Evolutionary conservation across 2,329 filamentous ascomycete species (phyloP).

Genomic region (Periconia sp.): DNA sequence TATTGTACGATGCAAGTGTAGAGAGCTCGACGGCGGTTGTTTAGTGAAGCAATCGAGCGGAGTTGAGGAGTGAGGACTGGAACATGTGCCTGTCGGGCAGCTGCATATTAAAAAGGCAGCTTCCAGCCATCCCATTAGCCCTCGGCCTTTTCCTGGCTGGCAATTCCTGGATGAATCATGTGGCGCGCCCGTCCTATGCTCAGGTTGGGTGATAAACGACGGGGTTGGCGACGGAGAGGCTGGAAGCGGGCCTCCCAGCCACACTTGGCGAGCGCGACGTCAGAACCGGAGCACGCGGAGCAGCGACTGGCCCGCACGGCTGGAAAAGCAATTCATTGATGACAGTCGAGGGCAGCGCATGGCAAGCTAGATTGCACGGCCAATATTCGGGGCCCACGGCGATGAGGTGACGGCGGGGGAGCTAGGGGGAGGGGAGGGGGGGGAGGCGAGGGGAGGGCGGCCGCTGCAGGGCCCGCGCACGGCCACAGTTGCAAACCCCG

Average conservation of each 20-base stretch:
- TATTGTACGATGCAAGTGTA: neutral
- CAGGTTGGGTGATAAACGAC: constrained; percentile 38
- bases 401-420: neutral
- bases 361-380: constrained; percentile 13
- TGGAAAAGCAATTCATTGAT: too few relatives aligned
- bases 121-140: constrained; percentile 43
- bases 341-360: too few relatives aligned
- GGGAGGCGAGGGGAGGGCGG: neutral
- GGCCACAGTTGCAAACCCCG: constrained; percentile 20
- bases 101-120: constrained; percentile 32
- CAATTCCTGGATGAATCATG: constrained; percentile 21
- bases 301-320: too few relatives aligned
- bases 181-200: constrained; percentile 29
- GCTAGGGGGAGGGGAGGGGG: neutral
- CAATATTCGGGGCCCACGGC: constrained; percentile 2
- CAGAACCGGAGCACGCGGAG: too few relatives aligned
- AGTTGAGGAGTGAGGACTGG: constrained; percentile 5
- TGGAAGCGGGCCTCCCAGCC: constrained; percentile 35
- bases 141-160: constrained; percentile 31
- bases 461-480: constrained; percentile 8
- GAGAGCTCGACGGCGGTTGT: too few relatives aligned
- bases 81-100: constrained; percentile 20
- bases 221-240: constrained; percentile 41
- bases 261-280: too few relatives aligned
- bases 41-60: neutral